A percentile compares a stretch with the other conserved stretches of the same genome.
Conservation (phyloP, 305 asterid species). For the Rubia peregrina region DNA sequence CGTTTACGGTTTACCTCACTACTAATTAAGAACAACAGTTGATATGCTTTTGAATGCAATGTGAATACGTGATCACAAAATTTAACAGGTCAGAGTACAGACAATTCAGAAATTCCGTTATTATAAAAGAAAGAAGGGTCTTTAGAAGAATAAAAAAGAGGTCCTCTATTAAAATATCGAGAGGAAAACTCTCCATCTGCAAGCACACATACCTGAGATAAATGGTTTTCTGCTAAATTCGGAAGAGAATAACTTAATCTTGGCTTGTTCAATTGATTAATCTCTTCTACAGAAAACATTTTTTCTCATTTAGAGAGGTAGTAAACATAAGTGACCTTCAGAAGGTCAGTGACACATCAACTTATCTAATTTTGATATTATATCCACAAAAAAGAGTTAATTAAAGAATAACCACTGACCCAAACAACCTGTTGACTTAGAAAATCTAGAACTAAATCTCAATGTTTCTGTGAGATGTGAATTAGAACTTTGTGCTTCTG, state of each 20-base stretch:
- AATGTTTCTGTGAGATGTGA: slow-evolving; percentile 27
- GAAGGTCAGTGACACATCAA: background rate
- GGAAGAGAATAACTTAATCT: slow-evolving; percentile 29
- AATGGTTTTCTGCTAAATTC: slow-evolving; percentile 31
- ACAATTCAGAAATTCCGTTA: background rate
- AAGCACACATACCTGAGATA: slow-evolving; percentile 43
- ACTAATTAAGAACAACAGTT: background rate
- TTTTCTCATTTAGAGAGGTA: slow-evolving; percentile 24
- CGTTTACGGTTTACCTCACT: background rate
- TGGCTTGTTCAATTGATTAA: slow-evolving; percentile 20
- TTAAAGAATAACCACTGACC: slow-evolving; percentile 23
- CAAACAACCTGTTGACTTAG: slow-evolving; percentile 32
- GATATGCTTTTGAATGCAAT: background rate
- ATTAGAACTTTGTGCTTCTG: slow-evolving; percentile 24
- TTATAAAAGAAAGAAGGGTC: background rate
- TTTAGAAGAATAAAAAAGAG: background rate
- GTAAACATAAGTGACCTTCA: slow-evolving; percentile 26
- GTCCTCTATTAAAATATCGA: slow-evolving; percentile 9
- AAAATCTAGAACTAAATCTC: slow-evolving; percentile 30
- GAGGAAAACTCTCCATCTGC: slow-evolving; percentile 17
- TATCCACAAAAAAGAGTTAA: background rate
- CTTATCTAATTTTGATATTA: background rate
- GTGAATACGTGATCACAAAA: background rate
- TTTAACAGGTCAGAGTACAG: background rate
- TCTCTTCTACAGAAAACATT: slow-evolving; percentile 24